These are phyloP conservation scores for Suhomyces wounanorum DNA, from an alignment of 1,139 yeast species.

Conservation along the genomic window DNA sequence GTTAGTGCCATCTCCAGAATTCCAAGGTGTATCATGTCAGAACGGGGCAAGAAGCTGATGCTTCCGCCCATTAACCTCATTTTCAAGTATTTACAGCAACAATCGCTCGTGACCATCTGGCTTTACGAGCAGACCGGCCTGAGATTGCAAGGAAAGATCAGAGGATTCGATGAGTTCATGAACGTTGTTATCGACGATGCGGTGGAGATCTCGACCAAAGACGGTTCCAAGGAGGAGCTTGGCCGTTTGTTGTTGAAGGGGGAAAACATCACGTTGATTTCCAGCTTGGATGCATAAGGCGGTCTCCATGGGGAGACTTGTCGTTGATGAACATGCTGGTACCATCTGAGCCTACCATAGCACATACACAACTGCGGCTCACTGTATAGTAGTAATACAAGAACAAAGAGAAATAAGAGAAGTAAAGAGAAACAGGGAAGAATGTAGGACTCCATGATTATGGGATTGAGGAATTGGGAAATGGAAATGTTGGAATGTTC, in stretches of 20 bases:
- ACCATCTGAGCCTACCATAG: background rate
- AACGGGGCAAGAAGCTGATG: slow-evolving; percentile 40
- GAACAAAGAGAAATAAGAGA: background rate
- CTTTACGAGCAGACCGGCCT: slow-evolving; percentile 78
- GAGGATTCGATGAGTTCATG: slow-evolving; percentile 98
- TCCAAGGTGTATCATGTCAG: slow-evolving; percentile 8
- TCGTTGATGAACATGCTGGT: background rate
- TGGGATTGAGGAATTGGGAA: no score
- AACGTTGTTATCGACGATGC: slow-evolving; percentile 93
- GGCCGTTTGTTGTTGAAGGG: slow-evolving; percentile 81
- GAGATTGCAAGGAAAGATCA: slow-evolving; percentile 79
- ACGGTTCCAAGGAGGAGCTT: slow-evolving; percentile 43
- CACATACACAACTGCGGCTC: background rate
- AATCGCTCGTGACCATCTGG: slow-evolving; percentile 81
- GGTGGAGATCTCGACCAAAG: slow-evolving; percentile 55
- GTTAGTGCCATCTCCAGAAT: background rate
- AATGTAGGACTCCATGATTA: background rate
- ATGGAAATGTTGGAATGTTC: no score
- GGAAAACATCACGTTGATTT: slow-evolving; percentile 85
- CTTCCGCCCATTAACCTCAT: slow-evolving; percentile 91
- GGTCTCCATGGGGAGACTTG: no score
- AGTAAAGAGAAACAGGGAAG: no score
- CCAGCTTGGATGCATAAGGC: slow-evolving; percentile 46
- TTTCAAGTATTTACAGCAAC: slow-evolving; percentile 84
- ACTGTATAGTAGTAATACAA: slow-evolving; percentile 2